Evolutionary conservation across 768 basidiomycete species (phyloP).

Genomic region (Clavaria fumosa): DNA sequence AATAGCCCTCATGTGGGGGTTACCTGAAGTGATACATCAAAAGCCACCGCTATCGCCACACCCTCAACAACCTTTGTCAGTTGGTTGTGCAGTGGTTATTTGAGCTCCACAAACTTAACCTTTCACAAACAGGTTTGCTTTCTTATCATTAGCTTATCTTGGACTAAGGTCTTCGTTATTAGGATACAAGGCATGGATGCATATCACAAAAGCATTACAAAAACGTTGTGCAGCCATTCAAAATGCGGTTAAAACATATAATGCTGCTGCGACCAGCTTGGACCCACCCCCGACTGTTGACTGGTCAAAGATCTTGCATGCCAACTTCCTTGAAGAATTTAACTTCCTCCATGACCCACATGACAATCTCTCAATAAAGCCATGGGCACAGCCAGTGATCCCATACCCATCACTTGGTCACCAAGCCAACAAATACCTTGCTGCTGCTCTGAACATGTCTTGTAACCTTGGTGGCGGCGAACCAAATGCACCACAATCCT

Average conservation of each 20-base stretch:
- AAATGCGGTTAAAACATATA: conserved; percentile 17
- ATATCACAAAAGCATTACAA: conserved; percentile 19
- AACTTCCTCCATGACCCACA: conserved; percentile 15
- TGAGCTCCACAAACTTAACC: conserved; percentile 24
- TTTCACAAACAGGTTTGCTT: conserved; percentile 22
- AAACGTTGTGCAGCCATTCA: conserved; percentile 16
- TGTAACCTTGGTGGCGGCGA: not conserved
- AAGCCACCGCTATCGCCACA: conserved; percentile 8
- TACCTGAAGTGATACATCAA: too few species aligned
- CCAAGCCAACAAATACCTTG: not conserved
- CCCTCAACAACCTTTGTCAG: conserved; percentile 19
- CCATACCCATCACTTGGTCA: not conserved
- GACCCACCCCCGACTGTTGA: conserved; percentile 14
- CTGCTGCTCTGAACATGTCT: too few species aligned
- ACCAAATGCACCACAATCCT: not conserved
- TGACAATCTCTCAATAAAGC: conserved; percentile 12
- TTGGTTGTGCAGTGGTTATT: conserved; percentile 23
- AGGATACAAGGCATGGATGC: too few species aligned
- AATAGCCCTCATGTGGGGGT: too few species aligned
- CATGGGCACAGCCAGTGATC: conserved; percentile 14
- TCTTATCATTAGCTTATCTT: too few species aligned
- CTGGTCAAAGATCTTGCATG: conserved; percentile 15
- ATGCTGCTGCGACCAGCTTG: conserved; percentile 14
- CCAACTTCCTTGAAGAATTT: conserved; percentile 18
- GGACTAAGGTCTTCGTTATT: too few species aligned